Conservation (phyloP, 208 protist genomes). For the Naegleria gruberi region DNA sequence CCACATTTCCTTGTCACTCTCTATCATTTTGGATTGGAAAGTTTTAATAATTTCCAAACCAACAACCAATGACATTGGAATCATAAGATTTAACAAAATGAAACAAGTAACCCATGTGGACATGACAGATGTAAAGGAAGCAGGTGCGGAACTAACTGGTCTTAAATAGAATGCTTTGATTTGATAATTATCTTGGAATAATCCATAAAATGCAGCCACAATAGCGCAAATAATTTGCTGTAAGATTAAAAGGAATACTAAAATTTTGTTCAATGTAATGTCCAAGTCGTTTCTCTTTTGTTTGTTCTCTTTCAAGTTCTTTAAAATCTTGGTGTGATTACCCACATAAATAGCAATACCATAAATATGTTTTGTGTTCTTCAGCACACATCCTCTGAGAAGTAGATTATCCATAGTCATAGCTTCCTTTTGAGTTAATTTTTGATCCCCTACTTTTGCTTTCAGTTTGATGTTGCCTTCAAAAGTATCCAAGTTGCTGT, state of each 20-base stretch:
- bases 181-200: neutral
- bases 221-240: neutral
- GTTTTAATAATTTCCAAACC: constrained; percentile 16
- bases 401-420: constrained; percentile 38
- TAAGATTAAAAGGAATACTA: neutral
- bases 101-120: constrained; percentile 22
- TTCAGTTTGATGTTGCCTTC: constrained; percentile 25
- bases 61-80: constrained; percentile 28
- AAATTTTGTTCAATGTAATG: constrained; percentile 19
- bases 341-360: constrained; percentile 52
- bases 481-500: constrained; percentile 13
- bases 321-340: constrained; percentile 39
- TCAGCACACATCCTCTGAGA: constrained; percentile 39
- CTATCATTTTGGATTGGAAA: constrained; percentile 12
- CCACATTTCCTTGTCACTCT: neutral
- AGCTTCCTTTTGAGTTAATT: neutral
- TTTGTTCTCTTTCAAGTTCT: constrained; percentile 29
- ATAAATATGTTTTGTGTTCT: constrained; percentile 46
- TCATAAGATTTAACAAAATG: constrained; percentile 17
- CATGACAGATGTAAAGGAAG: neutral
- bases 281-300: constrained; percentile 32
- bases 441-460: neutral
- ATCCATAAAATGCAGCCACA: constrained; percentile 23
- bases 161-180: neutral
- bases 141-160: neutral